Percentiles rank a stretch among this genome's conserved stretches.
Evolutionary conservation across 1,284 basidiomycete genomes (phyloP).

Genomic region (Mycena citricolor): DNA sequence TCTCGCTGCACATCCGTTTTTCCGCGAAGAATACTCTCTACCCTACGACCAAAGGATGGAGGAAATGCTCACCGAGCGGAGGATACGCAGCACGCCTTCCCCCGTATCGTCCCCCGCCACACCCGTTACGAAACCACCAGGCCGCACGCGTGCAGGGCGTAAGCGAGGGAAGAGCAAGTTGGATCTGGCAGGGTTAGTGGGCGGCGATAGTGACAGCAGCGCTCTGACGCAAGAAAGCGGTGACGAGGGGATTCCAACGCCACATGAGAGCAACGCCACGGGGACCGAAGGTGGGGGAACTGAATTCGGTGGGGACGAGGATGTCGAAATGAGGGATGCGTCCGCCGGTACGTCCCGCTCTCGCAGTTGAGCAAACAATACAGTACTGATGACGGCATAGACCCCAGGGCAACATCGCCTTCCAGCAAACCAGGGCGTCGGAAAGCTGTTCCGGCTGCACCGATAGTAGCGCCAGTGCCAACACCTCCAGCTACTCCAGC

Average conservation of each 20-base stretch:
- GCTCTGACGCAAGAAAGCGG: constrained; percentile 77
- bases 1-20: constrained; percentile 65
- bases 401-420: constrained; percentile 10
- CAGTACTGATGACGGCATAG: not conserved
- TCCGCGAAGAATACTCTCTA: constrained; percentile 64
- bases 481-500: too few relatives aligned
- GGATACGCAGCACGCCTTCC: constrained; percentile 60
- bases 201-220: constrained; percentile 78
- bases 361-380: not conserved
- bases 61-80: constrained; percentile 54
- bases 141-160: constrained; percentile 26
- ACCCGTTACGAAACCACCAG: constrained; percentile 38
- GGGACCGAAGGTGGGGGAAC: constrained; percentile 71
- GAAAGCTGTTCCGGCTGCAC: too few relatives aligned
- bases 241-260: constrained; percentile 61
- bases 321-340: constrained; percentile 51
- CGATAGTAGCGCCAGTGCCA: too few relatives aligned
- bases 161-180: constrained; percentile 41
- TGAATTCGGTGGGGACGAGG: constrained; percentile 63
- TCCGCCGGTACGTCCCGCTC: constrained; percentile 50
- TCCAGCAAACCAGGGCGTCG: too few relatives aligned
- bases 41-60: constrained; percentile 62
- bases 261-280: constrained; percentile 61
- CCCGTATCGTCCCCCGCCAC: constrained; percentile 52
- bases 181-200: constrained; percentile 66